Percentiles rank a stretch among this genome's conserved stretches.
Evolutionary conservation across 306 rosid genomes (phyloP).

Genomic region (Purshia tridentata): DNA sequence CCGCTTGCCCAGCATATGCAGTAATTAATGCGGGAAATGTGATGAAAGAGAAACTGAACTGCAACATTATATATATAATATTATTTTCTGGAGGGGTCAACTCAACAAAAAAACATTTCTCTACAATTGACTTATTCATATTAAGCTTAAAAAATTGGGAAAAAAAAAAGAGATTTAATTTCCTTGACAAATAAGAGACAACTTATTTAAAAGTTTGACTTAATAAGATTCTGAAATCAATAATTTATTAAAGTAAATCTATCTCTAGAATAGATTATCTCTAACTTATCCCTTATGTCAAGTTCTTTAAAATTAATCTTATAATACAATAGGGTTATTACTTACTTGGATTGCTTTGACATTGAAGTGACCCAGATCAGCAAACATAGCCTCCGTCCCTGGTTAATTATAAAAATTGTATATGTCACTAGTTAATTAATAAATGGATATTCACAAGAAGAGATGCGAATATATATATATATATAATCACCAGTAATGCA

Average conservation of each 20-base stretch:
- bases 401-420: not conserved
- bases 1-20: constrained; percentile 54
- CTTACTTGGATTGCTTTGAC: constrained; percentile 69
- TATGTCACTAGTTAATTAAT: not conserved
- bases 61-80: constrained; percentile 13
- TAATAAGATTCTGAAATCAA: too few relatives aligned
- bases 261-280: too few relatives aligned
- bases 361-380: constrained; percentile 86
- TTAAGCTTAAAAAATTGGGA: too few relatives aligned
- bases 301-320: too few relatives aligned
- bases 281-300: too few relatives aligned
- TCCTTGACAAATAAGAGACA: too few relatives aligned
- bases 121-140: too few relatives aligned
- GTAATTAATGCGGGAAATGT: constrained; percentile 43
- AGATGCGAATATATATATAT: not conserved
- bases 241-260: too few relatives aligned
- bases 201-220: too few relatives aligned
- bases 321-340: not conserved
- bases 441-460: not conserved
- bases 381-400: constrained; percentile 91
- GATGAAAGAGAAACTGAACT: constrained; percentile 53
- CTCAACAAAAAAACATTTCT: too few relatives aligned
- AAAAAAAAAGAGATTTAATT: too few relatives aligned
- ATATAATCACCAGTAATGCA: constrained; percentile 44
- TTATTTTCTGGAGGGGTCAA: too few relatives aligned